These are phyloP conservation scores for Anisodus acutangulus DNA, from an alignment of 257 asterid species.

Conservation along the genomic window DNA sequence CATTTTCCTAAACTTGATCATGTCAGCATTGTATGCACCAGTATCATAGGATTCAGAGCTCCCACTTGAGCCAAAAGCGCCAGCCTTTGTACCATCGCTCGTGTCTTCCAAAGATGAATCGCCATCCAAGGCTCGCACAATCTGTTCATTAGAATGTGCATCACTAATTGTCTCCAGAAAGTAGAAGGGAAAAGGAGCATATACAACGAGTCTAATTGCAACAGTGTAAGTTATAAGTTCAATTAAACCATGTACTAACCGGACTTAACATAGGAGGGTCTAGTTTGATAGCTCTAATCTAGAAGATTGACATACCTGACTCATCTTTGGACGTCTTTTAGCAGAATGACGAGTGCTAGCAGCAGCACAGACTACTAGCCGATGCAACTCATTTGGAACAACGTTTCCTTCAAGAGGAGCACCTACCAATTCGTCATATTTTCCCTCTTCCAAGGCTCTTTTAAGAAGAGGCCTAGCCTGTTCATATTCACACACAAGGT, in stretches of 20 bases:
- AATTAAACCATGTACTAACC: not conserved
- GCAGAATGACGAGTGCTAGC: conserved; percentile 90
- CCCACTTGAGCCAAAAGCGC: conserved; percentile 36
- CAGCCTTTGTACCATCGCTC: conserved; percentile 59
- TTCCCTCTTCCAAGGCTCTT: conserved; percentile 70
- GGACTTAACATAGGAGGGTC: not conserved
- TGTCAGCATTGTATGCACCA: conserved; percentile 79
- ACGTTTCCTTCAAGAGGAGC: conserved; percentile 66
- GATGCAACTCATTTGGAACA: conserved; percentile 55
- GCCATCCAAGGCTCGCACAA: conserved; percentile 77
- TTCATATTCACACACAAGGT: not conserved
- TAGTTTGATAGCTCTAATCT: not conserved
- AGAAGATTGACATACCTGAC: conserved; percentile 55
- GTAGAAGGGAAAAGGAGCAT: conserved; percentile 14
- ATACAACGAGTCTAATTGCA: not conserved
- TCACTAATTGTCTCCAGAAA: not conserved
- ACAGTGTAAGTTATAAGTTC: not conserved
- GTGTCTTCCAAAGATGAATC: conserved; percentile 76
- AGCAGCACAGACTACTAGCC: conserved; percentile 69
- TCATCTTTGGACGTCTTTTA: conserved; percentile 89
- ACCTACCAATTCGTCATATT: conserved; percentile 60
- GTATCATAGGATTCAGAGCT: conserved; percentile 53
- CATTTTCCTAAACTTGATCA: conserved; percentile 76
- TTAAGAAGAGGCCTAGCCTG: conserved; percentile 79
- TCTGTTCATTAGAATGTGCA: conserved; percentile 43